These are phyloP conservation scores for Trichoderma sp. DNA, from an alignment of 2,329 filamentous ascomycete species.

Conservation along the genomic window DNA sequence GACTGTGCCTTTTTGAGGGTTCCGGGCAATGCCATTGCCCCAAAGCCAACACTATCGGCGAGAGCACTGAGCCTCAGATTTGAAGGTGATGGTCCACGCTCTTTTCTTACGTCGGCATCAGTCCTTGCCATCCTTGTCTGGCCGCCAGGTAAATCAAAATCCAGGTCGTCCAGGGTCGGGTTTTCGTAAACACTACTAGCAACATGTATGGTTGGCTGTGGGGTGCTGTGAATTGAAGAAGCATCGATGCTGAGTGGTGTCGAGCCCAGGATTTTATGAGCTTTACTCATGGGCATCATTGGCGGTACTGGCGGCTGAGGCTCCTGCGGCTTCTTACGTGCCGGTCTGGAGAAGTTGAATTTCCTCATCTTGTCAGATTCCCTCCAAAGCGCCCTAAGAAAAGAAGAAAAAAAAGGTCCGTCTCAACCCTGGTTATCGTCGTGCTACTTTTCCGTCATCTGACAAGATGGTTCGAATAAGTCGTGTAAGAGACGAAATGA, in stretches of 20 bases:
- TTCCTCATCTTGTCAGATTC: conserved; percentile 42
- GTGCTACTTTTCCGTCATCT: conserved; percentile 9
- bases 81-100: conserved; percentile 50
- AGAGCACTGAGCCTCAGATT: conserved; percentile 29
- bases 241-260: conserved; percentile 48
- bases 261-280: conserved; percentile 53
- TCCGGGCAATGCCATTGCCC: conserved; percentile 46
- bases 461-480: not conserved
- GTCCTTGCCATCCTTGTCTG: conserved; percentile 29
- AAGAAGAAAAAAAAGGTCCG: conserved; percentile 14
- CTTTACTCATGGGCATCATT: conserved; percentile 51
- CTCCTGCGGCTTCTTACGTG: conserved; percentile 47
- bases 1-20: conserved; percentile 51
- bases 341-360: conserved; percentile 52
- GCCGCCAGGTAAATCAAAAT: conserved; percentile 26
- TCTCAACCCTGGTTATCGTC: conserved; percentile 21
- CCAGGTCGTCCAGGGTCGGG: conserved; percentile 34
- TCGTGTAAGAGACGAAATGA: not conserved
- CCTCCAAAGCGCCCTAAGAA: not conserved
- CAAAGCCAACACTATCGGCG: conserved; percentile 29
- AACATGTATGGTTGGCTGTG: conserved; percentile 49
- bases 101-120: conserved; percentile 45
- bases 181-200: conserved; percentile 44
- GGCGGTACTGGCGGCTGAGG: conserved; percentile 33
- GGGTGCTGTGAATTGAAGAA: conserved; percentile 40